Percentiles rank a stretch among this genome's conserved stretches.
Evolutionary conservation across 306 rosid genomes (phyloP).

Genomic region (Ormosia emarginata): DNA sequence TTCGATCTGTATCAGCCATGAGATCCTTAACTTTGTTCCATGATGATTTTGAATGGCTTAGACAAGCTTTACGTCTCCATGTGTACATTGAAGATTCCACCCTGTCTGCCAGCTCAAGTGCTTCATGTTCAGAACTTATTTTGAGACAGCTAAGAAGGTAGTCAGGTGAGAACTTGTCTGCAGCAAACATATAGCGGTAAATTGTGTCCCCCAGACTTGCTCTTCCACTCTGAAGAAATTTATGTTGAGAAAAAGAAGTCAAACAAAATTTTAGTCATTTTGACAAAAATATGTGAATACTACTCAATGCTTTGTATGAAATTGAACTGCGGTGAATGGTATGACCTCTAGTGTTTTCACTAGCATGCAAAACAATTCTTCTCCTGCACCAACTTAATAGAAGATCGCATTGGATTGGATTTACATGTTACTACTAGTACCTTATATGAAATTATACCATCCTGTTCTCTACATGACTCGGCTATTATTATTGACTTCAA

Average conservation of each 20-base stretch:
- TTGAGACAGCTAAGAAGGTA: slow-evolving; percentile 62
- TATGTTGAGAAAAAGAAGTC: not conserved
- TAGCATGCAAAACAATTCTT: not conserved
- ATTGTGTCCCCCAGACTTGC: slow-evolving; percentile 75
- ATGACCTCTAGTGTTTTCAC: not conserved
- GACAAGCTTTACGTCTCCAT: slow-evolving; percentile 90
- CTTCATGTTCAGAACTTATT: slow-evolving; percentile 84
- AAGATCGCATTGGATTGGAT: not conserved
- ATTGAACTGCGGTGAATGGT: not conserved
- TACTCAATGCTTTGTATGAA: not conserved
- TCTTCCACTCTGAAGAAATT: slow-evolving; percentile 66
- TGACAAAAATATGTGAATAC: not conserved
- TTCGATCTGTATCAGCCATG: slow-evolving; percentile 57
- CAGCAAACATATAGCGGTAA: slow-evolving; percentile 56
- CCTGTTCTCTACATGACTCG: not conserved
- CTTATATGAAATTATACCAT: not conserved
- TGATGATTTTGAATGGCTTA: slow-evolving; percentile 79
- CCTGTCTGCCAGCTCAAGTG: slow-evolving; percentile 78
- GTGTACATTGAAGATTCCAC: slow-evolving; percentile 95
- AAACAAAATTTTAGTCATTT: not conserved
- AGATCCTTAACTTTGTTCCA: slow-evolving; percentile 86
- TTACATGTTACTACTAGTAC: not conserved
- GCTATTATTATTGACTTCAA: not conserved
- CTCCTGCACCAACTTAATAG: not conserved
- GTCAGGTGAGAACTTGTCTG: slow-evolving; percentile 73